A percentile compares a stretch with the other conserved stretches of the same genome.
phyloP scores from a whole-genome alignment of 192 early-diverging fungal species.

The Backusella australiensis region DNA sequence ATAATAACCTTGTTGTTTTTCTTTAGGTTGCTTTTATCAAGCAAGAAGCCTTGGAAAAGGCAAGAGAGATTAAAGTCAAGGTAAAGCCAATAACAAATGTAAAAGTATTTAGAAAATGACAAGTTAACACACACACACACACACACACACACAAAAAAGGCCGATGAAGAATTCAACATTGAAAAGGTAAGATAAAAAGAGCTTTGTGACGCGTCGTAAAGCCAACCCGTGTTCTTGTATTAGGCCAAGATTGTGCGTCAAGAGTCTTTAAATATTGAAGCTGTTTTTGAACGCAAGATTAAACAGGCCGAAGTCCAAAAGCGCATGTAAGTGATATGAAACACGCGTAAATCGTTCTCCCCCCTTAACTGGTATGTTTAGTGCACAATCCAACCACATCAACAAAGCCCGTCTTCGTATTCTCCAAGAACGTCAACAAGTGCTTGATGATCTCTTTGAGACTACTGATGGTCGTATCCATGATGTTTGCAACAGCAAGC shows the following conservation, averaged over 20 bases:
- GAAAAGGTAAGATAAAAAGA: conserved; percentile 65
- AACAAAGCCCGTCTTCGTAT: conserved; percentile 94
- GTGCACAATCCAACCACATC: conserved; percentile 90
- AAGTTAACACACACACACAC: background rate
- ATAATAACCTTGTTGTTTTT: background rate
- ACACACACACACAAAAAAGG: conserved; percentile 54
- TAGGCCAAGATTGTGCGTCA: conserved; percentile 96
- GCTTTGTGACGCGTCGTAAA: conserved; percentile 1
- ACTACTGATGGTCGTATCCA: conserved; percentile 66
- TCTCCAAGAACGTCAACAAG: conserved; percentile 83
- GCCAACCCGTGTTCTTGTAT: background rate
- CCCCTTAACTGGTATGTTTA: conserved; percentile 26
- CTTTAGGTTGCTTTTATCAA: conserved; percentile 93
- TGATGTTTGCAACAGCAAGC: conserved; percentile 53
- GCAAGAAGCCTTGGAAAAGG: conserved; percentile 98
- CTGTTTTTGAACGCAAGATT: conserved; percentile 92
- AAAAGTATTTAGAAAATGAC: background rate
- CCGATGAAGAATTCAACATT: conserved; percentile 99
- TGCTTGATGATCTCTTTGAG: conserved; percentile 79
- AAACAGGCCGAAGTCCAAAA: conserved; percentile 97
- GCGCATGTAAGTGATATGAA: conserved; percentile 67
- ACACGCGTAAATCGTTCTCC: background rate
- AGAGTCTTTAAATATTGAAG: conserved; percentile 95
- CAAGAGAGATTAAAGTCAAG: conserved; percentile 98
- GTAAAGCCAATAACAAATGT: conserved; percentile 30